A percentile compares a stretch with the other conserved stretches of the same genome.
phyloP scores from a whole-genome alignment of 2,329 filamentous ascomycete species.

The Colletotrichum zoysiae region DNA sequence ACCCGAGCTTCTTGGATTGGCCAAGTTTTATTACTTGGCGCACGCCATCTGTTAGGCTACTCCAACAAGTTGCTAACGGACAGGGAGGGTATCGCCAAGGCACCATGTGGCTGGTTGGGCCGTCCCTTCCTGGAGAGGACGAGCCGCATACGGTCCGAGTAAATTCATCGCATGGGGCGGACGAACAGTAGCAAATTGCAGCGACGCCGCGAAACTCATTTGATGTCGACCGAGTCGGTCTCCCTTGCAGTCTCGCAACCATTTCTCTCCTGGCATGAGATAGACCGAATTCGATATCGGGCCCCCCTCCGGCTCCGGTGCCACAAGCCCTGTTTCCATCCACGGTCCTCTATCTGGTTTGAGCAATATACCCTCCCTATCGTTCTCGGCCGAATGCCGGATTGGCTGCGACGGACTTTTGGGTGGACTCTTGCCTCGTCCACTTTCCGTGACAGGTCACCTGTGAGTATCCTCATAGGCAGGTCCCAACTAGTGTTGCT shows the following conservation, averaged over 20 bases:
- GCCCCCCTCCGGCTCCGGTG: background rate
- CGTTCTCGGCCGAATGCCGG: background rate
- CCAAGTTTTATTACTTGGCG: background rate
- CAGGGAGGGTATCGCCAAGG: background rate
- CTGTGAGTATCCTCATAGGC: background rate
- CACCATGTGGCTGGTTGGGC: background rate
- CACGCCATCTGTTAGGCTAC: background rate
- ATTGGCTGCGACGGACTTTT: background rate
- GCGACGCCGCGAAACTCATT: background rate
- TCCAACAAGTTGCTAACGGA: background rate
- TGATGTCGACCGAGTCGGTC: background rate
- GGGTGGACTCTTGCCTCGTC: conserved; percentile 9
- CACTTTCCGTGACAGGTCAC: conserved; percentile 16
- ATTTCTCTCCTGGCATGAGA: background rate
- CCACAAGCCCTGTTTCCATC: background rate
- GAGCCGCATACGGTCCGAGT: conserved; percentile 2
- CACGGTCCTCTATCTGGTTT: background rate
- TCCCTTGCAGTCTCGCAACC: background rate
- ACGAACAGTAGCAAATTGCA: background rate
- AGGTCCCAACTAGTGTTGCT: background rate
- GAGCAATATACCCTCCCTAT: conserved; percentile 1
- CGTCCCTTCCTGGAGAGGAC: background rate
- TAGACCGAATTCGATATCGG: background rate
- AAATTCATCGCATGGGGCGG: background rate
- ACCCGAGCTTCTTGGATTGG: background rate